Base-by-base conservation (phyloP, 345 rosid species). In the Microthlaspi erraticum region DNA sequence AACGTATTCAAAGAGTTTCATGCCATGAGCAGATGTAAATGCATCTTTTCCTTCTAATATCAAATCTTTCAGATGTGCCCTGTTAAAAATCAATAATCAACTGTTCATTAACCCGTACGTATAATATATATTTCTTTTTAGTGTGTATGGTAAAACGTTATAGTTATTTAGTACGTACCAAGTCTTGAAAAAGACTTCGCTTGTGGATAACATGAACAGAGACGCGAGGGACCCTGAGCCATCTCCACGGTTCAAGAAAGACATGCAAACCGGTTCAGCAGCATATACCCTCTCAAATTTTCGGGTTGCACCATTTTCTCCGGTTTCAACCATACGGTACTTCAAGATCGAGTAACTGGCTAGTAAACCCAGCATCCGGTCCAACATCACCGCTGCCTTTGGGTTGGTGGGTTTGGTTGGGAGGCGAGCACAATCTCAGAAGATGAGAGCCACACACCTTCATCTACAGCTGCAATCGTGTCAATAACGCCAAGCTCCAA, bases 1-100 rank as follows among this genome's bases (percentile, higher is more conserved):
- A 10, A 61, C 64, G 64, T 85, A 82, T 38, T 84, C 86, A 45
- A 83, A 85, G 10, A 74, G 1, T 12, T 66, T 57, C 85, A 68
- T 81, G 38, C 90, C 90, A 66, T 89, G 81, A 0, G 78, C 85
- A 55, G 70, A 83, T 45, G 68, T 63, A 68, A 89, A 89, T 64
- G 84, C 83, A 74, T 78, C 77, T 2, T 86, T 88, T 65, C 87
- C 86, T 41, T 83, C 80, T 12, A 84, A 50, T 54, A 85, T 56
- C 19, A 85, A 67, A 7, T 84, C 88, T 70, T 82, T 83, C 60
- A 83, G 52, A 49, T 79, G 32, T 10, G 55, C 59, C 88, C 83
- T 81, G 12, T 19, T 8, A 5, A 1, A 1, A 45, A n/a, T n/a
- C n/a, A n/a, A n/a, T n/a, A n/a, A n/a, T 10, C 5, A 8, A 7